A percentile compares a stretch with the other conserved stretches of the same genome.
phyloP scores from a whole-genome alignment of 306 rosid species.

The Inga leiocalycina region DNA sequence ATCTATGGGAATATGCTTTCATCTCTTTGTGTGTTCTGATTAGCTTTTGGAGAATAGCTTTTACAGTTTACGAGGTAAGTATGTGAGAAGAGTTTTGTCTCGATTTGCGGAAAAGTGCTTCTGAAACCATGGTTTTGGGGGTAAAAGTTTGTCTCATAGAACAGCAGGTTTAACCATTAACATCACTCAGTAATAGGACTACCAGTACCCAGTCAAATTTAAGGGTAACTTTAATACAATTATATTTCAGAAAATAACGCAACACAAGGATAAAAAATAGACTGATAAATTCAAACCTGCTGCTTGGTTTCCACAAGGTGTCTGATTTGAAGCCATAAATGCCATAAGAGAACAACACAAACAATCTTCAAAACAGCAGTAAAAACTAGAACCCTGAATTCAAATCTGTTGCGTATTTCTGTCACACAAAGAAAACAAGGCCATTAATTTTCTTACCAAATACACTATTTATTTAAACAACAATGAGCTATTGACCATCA shows the following conservation, averaged over 20 bases:
- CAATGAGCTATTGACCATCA: conserved; percentile 2
- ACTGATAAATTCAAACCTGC: conserved; percentile 51
- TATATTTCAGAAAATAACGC: background rate
- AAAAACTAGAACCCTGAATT: conserved; percentile 29
- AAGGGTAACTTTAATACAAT: background rate
- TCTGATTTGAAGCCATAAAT: conserved; percentile 53
- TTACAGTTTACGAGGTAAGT: too few relatives aligned
- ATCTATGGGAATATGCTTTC: background rate
- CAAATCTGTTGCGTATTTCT: background rate
- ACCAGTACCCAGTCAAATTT: background rate
- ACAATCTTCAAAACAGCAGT: conserved; percentile 30
- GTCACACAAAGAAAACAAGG: conserved; percentile 27
- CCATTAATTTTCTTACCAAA: conserved; percentile 33
- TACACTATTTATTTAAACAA: conserved; percentile 24
- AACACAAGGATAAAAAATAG: background rate
- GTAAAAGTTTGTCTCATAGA: background rate
- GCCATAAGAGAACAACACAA: conserved; percentile 44
- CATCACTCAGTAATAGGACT: background rate
- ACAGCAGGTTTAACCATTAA: background rate
- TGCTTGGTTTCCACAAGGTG: conserved; percentile 46
- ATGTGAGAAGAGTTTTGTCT: too few relatives aligned
- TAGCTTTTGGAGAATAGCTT: too few relatives aligned
- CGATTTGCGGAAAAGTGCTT: too few relatives aligned
- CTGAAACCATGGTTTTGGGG: too few relatives aligned
- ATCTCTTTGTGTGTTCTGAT: background rate